These are phyloP conservation scores for Zizania palustris DNA, from an alignment of 202 grass and related monocot genomes.

Conservation along the genomic window DNA sequence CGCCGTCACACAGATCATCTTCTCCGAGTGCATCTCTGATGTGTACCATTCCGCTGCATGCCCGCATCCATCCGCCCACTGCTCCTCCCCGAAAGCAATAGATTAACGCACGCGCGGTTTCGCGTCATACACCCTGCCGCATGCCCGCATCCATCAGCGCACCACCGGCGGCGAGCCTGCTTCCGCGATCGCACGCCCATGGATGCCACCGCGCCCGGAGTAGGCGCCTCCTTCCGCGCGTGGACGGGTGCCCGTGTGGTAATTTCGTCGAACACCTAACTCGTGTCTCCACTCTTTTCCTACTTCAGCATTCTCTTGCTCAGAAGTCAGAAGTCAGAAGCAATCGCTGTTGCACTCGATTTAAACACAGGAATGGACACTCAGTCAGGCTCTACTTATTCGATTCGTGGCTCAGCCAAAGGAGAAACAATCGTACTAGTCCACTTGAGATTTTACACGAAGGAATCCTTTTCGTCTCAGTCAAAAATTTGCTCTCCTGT, in stretches of 20 bases:
- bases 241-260: background rate
- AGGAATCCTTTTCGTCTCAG: slow-evolving; percentile 43
- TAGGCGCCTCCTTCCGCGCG: background rate
- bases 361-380: background rate
- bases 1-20: no score
- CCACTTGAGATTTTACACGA: slow-evolving; percentile 34
- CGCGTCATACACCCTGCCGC: no score
- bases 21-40: no score
- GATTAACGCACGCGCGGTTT: no score
- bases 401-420: background rate
- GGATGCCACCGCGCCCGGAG: background rate
- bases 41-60: no score
- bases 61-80: no score
- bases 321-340: background rate
- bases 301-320: background rate
- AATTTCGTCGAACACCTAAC: background rate
- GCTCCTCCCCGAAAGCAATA: no score
- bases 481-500: slow-evolving; percentile 80
- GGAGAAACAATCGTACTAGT: background rate
- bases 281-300: no score
- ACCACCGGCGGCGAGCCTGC: background rate
- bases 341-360: no score
- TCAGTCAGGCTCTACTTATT: slow-evolving; percentile 23
- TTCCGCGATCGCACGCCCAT: no score
- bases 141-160: no score